Percentiles rank a stretch among this genome's conserved stretches.
Conservation (phyloP, 768 basidiomycete genomes). For the Fomitopsis serialis region DNA sequence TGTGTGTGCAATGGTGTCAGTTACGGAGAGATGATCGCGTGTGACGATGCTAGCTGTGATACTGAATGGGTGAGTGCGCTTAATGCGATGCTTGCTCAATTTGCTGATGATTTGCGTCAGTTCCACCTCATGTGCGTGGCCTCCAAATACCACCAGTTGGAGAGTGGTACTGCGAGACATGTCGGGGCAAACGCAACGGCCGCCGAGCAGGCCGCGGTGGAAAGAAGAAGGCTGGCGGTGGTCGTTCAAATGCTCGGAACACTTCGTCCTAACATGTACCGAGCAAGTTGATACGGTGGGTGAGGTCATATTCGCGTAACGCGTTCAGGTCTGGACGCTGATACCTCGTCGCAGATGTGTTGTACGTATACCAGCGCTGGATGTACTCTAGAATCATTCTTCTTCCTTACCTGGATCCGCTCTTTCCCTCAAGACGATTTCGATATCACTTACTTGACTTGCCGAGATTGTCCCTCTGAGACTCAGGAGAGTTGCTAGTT, state of each 20-base stretch:
- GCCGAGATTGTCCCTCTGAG: too few relatives aligned
- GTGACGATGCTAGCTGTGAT: conserved; percentile 76
- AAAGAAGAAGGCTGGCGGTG: conserved; percentile 21
- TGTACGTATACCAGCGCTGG: too few relatives aligned
- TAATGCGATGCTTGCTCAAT: conserved; percentile 4
- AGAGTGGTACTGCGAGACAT: conserved; percentile 71
- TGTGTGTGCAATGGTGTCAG: conserved; percentile 83
- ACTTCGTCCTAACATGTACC: conserved; percentile 11
- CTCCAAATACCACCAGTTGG: conserved; percentile 63
- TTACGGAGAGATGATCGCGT: conserved; percentile 94
- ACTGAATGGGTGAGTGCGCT: conserved; percentile 79
- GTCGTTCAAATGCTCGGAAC: conserved; percentile 16
- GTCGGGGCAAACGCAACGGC: conserved; percentile 49
- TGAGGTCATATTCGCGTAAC: too few relatives aligned
- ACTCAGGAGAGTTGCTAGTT: too few relatives aligned
- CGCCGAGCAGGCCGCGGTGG: conserved; percentile 19
- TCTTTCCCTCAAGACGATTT: too few relatives aligned
- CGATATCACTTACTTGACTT: too few relatives aligned
- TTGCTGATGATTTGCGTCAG: conserved; percentile 30
- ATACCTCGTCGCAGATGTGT: too few relatives aligned
- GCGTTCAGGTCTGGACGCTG: too few relatives aligned
- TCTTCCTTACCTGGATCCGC: too few relatives aligned
- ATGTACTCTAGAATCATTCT: too few relatives aligned
- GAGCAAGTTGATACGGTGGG: not conserved
- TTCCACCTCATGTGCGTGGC: conserved; percentile 79